phyloP scores from a whole-genome alignment of 2,329 filamentous ascomycete genomes.

The Pseudogymnoascus verrucosus region DNA sequence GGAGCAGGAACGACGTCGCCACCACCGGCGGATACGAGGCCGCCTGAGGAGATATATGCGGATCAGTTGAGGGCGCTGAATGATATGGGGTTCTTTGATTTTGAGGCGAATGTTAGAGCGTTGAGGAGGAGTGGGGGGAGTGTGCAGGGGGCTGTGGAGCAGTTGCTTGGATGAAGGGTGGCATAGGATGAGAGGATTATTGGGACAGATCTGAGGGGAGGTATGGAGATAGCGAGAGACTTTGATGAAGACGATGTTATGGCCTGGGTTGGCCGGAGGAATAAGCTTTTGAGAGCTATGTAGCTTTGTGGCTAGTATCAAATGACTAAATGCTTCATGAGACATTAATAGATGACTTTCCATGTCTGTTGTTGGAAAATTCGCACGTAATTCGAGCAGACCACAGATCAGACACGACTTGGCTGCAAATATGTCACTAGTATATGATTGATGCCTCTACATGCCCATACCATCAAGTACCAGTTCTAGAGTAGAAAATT shows the following conservation, averaged over 20 bases:
- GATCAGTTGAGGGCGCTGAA: constrained; percentile 88
- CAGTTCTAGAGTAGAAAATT: not conserved
- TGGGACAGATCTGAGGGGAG: not conserved
- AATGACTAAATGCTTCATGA: not conserved
- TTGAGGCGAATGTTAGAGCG: constrained; percentile 85
- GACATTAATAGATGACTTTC: not conserved
- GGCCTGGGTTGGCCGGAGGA: not conserved
- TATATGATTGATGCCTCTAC: constrained; percentile 3
- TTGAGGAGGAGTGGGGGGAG: constrained; percentile 83
- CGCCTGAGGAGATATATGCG: constrained; percentile 88
- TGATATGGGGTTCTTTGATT: constrained; percentile 98
- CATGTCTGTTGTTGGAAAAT: not conserved
- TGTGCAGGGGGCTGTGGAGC: constrained; percentile 84
- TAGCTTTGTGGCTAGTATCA: not conserved
- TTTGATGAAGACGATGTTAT: not conserved
- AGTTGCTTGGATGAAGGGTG: constrained; percentile 41
- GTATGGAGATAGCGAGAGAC: not conserved
- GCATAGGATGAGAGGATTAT: not conserved
- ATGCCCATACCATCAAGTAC: not conserved
- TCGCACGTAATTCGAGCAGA: not conserved
- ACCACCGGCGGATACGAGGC: constrained; percentile 64
- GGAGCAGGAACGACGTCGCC: constrained; percentile 30
- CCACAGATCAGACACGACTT: not conserved
- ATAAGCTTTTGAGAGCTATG: not conserved
- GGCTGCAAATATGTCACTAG: not conserved